Conservation (phyloP, 1,139 yeast genomes). For the Blastobotrys buckinghamii region DNA sequence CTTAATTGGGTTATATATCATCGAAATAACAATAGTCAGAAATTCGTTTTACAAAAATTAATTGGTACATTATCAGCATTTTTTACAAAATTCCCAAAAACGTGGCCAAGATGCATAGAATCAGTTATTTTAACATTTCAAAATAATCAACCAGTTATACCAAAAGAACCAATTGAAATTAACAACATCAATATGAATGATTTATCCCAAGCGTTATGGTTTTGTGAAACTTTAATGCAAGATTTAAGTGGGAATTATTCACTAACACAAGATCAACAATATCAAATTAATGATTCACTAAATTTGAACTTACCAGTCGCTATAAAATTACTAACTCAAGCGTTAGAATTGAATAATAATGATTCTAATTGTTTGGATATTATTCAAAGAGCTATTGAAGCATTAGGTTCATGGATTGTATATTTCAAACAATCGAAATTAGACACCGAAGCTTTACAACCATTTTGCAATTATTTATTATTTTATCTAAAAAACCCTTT, state of each 20-base stretch:
- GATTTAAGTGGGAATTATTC: conserved; percentile 18
- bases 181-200: conserved; percentile 5
- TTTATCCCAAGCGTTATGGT: conserved; percentile 19
- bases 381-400: conserved; percentile 13
- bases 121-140: conserved; percentile 15
- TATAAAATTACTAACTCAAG: conserved; percentile 5
- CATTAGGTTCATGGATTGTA: conserved; percentile 20
- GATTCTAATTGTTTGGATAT: not conserved
- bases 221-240: conserved; percentile 26
- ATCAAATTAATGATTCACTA: conserved; percentile 13
- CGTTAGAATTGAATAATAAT: conserved; percentile 5
- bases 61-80: conserved; percentile 29
- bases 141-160: conserved; percentile 5
- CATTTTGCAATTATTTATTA: conserved; percentile 33
- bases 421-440: conserved; percentile 16
- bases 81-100: conserved; percentile 29
- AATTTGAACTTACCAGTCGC: conserved; percentile 12
- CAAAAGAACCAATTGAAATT: not conserved
- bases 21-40: conserved; percentile 15
- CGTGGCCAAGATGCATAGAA: conserved; percentile 29
- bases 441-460: conserved; percentile 33
- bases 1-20: conserved; percentile 25
- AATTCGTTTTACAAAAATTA: conserved; percentile 32
- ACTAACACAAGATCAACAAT: conserved; percentile 11
- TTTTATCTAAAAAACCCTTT: conserved; percentile 35